Percentiles rank a stretch among this genome's conserved stretches.
These are phyloP conservation scores for Nakazawaea peltata DNA, from an alignment of 805 yeast genomes.

Conservation along the genomic window DNA sequence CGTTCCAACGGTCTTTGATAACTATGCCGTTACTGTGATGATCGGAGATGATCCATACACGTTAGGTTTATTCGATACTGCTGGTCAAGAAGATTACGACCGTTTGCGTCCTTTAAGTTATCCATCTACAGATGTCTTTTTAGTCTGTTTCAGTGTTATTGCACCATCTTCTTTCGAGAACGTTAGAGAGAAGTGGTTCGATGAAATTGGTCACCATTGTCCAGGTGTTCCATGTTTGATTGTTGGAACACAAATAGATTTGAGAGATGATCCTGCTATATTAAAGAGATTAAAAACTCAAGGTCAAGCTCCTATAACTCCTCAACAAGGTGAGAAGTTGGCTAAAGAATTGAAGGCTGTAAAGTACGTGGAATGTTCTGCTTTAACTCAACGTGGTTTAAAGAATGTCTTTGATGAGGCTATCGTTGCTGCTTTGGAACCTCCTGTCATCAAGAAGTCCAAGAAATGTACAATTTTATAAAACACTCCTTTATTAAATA, in stretches of 20 bases:
- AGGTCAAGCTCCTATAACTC: conserved; percentile 76
- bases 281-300: conserved; percentile 87
- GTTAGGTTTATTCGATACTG: conserved; percentile 95
- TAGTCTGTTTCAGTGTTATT: conserved; percentile 93
- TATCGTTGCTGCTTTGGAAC: conserved; percentile 95
- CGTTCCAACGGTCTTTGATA: conserved; percentile 97
- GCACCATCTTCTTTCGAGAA: conserved; percentile 97
- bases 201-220: conserved; percentile 91
- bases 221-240: conserved; percentile 96
- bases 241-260: conserved; percentile 95
- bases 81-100: conserved; percentile 99
- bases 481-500: no score
- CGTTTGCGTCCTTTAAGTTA: conserved; percentile 92
- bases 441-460: conserved; percentile 77
- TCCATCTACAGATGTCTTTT: conserved; percentile 94
- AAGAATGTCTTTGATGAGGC: conserved; percentile 99
- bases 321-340: conserved; percentile 84
- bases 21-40: conserved; percentile 90
- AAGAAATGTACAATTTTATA: conserved; percentile 85
- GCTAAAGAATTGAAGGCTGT: conserved; percentile 94
- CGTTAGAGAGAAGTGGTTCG: conserved; percentile 98
- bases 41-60: conserved; percentile 98
- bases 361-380: conserved; percentile 96
- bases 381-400: conserved; percentile 92
- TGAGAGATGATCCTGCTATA: conserved; percentile 88